Evolutionary conservation across 2,329 filamentous ascomycete genomes (phyloP).

Genomic region (Ilyonectria mors-panacis): DNA sequence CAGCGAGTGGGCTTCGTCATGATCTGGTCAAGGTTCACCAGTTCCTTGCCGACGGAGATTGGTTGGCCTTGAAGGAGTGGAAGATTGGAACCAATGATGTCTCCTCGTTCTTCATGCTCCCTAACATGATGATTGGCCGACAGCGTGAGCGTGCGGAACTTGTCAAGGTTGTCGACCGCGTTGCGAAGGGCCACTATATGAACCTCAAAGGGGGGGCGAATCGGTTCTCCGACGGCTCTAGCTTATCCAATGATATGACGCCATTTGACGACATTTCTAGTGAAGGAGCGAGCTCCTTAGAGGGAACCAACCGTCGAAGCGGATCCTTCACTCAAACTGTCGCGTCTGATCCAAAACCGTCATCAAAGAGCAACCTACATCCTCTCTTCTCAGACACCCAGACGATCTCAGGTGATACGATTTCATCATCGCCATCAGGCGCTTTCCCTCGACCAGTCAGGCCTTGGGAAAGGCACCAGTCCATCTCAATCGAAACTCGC

Average conservation of each 20-base stretch:
- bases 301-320: constrained; percentile 65
- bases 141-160: constrained; percentile 79
- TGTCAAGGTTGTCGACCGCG: constrained; percentile 81
- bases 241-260: constrained; percentile 65
- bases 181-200: constrained; percentile 75
- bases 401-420: constrained; percentile 61
- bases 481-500: constrained; percentile 64
- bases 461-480: constrained; percentile 68
- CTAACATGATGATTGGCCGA: constrained; percentile 85
- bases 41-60: constrained; percentile 82
- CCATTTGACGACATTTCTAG: constrained; percentile 70
- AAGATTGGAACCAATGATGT: constrained; percentile 87
- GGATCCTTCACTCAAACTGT: constrained; percentile 65
- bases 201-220: constrained; percentile 59
- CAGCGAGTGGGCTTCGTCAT: constrained; percentile 86
- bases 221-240: constrained; percentile 69
- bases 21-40: constrained; percentile 83
- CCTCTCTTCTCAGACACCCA: constrained; percentile 60
- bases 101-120: constrained; percentile 92
- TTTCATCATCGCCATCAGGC: constrained; percentile 62
- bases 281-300: constrained; percentile 71
- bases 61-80: constrained; percentile 79
- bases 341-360: constrained; percentile 58
- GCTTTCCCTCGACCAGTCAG: constrained; percentile 57
- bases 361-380: constrained; percentile 56